Percentiles rank a stretch among this genome's conserved stretches.
phyloP scores from a whole-genome alignment of 2,329 filamentous ascomycete species.

The Scytalidium lignicola region DNA sequence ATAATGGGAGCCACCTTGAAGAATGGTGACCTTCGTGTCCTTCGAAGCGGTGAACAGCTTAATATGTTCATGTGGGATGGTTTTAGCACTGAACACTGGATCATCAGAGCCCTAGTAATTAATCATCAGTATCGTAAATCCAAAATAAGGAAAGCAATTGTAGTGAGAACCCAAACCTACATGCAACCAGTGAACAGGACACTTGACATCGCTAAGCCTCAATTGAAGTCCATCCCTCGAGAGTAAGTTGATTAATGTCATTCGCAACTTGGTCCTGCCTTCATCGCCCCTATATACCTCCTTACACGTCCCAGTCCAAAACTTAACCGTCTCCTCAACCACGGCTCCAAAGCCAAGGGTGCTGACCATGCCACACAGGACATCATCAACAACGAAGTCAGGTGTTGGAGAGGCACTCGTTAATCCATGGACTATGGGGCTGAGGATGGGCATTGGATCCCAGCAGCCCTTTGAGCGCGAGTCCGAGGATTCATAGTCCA shows the following conservation, averaged over 20 bases:
- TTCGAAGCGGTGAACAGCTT: constrained; percentile 41
- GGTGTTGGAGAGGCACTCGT: constrained; percentile 33
- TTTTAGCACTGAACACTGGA: constrained; percentile 32
- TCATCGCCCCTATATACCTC: constrained; percentile 43
- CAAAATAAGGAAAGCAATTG: neutral
- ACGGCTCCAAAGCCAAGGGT: constrained; percentile 40
- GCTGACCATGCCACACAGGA: constrained; percentile 42
- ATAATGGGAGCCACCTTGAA: constrained; percentile 43
- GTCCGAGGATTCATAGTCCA: constrained; percentile 45
- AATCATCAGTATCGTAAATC: neutral
- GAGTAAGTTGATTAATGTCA: constrained; percentile 38
- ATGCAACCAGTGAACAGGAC: constrained; percentile 48
- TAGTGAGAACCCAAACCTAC: constrained; percentile 25
- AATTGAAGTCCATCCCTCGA: constrained; percentile 42
- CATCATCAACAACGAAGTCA: constrained; percentile 43
- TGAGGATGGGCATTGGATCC: constrained; percentile 40
- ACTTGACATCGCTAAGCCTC: constrained; percentile 40
- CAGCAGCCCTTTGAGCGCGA: constrained; percentile 43
- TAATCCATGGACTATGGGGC: constrained; percentile 40
- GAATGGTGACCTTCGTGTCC: constrained; percentile 38
- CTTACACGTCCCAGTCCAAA: constrained; percentile 42
- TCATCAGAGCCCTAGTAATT: constrained; percentile 40
- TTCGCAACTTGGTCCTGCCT: constrained; percentile 42
- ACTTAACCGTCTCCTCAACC: constrained; percentile 32
- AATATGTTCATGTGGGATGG: constrained; percentile 41